Conservation (phyloP, 2,329 filamentous ascomycete species). For the Neophaeococcomyces aloes region DNA sequence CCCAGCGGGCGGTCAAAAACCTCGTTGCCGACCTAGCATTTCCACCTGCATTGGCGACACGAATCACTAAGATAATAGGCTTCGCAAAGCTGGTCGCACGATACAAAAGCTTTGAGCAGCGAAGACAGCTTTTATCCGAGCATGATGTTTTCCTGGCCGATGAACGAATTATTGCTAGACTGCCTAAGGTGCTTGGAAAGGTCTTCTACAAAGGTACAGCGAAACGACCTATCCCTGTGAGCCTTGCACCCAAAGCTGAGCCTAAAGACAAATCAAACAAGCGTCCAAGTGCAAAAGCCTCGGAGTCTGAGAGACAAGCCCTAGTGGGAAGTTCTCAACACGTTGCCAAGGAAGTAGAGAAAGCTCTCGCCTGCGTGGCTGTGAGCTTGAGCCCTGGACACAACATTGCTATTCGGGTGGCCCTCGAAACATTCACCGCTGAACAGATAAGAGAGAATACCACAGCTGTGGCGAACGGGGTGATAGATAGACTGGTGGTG, state of each 20-base stretch:
- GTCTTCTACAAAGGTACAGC: slow-evolving; percentile 74
- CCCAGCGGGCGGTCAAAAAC: slow-evolving; percentile 83
- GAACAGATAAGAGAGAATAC: slow-evolving; percentile 74
- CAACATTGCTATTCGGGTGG: slow-evolving; percentile 72
- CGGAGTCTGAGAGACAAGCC: slow-evolving; percentile 34
- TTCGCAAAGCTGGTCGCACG: slow-evolving; percentile 77
- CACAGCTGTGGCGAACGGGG: slow-evolving; percentile 54
- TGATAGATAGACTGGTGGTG: slow-evolving; percentile 71
- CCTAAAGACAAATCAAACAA: slow-evolving; percentile 46
- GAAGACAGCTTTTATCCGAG: slow-evolving; percentile 70
- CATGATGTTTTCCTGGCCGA: slow-evolving; percentile 93
- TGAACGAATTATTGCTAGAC: slow-evolving; percentile 62
- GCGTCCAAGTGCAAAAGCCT: slow-evolving; percentile 22
- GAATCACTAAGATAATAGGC: slow-evolving; percentile 68
- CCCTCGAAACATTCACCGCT: slow-evolving; percentile 60
- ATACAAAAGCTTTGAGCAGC: slow-evolving; percentile 79
- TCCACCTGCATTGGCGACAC: slow-evolving; percentile 54
- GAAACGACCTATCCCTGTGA: slow-evolving; percentile 80
- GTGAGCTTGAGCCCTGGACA: slow-evolving; percentile 69
- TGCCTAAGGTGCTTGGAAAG: slow-evolving; percentile 76
- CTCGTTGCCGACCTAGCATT: slow-evolving; percentile 65
- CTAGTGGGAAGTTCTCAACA: slow-evolving; percentile 49
- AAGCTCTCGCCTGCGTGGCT: slow-evolving; percentile 63
- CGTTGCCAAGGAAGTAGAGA: slow-evolving; percentile 71
- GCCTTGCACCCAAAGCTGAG: slow-evolving; percentile 51